A percentile compares a stretch with the other conserved stretches of the same genome.
Evolutionary conservation across 805 yeast genomes (phyloP).

Genomic region (Komagataella phaffii): DNA sequence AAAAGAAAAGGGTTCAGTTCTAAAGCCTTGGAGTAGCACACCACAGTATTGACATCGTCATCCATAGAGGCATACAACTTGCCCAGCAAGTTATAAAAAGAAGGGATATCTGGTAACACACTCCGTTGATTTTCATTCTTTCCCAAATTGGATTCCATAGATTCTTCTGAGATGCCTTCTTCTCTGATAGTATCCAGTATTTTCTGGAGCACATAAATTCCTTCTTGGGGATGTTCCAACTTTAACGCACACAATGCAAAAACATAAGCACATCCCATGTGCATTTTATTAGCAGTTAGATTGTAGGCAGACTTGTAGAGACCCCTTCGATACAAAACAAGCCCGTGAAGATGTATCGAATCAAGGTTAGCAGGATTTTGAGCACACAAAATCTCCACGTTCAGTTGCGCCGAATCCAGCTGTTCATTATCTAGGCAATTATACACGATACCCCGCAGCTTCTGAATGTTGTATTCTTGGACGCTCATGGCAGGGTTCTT

Average conservation of each 20-base stretch:
- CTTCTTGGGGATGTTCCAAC: conserved; percentile 44
- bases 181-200: conserved; percentile 21
- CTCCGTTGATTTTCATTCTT: not conserved
- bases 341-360: conserved; percentile 55
- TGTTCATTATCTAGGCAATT: conserved; percentile 64
- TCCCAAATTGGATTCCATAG: not conserved
- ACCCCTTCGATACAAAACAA: conserved; percentile 45
- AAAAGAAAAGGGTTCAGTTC: conserved; percentile 69
- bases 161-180: conserved; percentile 4
- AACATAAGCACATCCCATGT: conserved; percentile 65
- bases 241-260: conserved; percentile 56
- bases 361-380: conserved; percentile 40
- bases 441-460: conserved; percentile 26
- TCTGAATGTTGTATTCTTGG: not conserved
- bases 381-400: conserved; percentile 71
- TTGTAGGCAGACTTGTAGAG: conserved; percentile 53
- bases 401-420: conserved; percentile 67
- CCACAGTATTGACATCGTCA: conserved; percentile 49
- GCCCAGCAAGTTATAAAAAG: conserved; percentile 56
- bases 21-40: conserved; percentile 57
- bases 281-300: conserved; percentile 26
- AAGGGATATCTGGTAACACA: conserved; percentile 53
- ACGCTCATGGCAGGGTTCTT: not conserved
- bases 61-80: conserved; percentile 46
- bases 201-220: conserved; percentile 35